These are phyloP conservation scores for Crotalaria pallida DNA, from an alignment of 306 rosid species.

Conservation along the genomic window DNA sequence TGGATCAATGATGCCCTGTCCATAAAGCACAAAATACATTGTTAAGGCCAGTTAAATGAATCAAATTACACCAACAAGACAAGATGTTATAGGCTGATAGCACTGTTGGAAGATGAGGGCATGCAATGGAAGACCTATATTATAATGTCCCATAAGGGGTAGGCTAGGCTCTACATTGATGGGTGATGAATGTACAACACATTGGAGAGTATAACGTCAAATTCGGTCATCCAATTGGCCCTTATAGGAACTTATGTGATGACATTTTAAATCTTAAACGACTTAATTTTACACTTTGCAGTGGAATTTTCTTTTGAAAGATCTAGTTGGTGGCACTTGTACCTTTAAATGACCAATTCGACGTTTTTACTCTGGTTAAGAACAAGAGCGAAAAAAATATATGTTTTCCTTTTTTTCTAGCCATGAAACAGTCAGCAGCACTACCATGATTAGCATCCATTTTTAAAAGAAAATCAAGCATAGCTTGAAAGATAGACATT, in stretches of 20 bases:
- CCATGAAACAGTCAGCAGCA: neutral
- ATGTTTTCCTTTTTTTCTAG: neutral
- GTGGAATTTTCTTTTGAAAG: too few species aligned
- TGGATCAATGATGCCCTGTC: conserved; percentile 69
- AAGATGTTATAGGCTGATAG: neutral
- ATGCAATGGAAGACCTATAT: neutral
- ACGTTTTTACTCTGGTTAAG: too few species aligned
- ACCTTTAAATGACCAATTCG: too few species aligned
- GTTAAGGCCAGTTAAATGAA: conserved; percentile 1
- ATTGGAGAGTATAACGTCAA: too few species aligned
- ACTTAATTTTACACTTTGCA: too few species aligned
- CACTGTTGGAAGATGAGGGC: neutral
- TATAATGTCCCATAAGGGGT: neutral
- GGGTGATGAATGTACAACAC: neutral
- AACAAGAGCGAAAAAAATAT: neutral
- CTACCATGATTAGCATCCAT: neutral
- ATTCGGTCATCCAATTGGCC: too few species aligned
- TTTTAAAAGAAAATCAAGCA: neutral
- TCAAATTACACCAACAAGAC: neutral
- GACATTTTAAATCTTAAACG: too few species aligned
- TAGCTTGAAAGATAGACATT: neutral
- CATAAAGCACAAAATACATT: conserved; percentile 7
- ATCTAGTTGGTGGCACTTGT: too few species aligned
- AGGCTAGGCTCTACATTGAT: neutral
- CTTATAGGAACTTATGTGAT: too few species aligned